Conservation (phyloP, 495 filamentous ascomycete genomes). For the Podospora tetraspora region DNA sequence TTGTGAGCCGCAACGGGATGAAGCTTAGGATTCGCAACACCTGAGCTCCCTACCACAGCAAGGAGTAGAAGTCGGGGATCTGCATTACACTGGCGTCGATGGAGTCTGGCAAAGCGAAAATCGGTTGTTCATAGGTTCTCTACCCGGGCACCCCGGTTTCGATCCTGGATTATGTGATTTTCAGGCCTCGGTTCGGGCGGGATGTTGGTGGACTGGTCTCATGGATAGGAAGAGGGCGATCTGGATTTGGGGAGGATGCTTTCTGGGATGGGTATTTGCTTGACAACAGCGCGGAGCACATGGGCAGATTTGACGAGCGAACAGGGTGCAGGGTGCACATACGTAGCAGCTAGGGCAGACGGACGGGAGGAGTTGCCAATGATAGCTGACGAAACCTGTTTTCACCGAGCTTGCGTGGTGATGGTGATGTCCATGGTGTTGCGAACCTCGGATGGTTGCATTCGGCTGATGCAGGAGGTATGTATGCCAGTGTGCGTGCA, state of each 20-base stretch:
- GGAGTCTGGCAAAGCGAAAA: slow-evolving; percentile 18
- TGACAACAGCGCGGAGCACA: slow-evolving; percentile 6
- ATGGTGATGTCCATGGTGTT: background rate
- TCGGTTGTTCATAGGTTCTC: slow-evolving; percentile 1
- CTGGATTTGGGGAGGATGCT: background rate
- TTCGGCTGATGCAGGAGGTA: background rate
- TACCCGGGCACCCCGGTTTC: background rate
- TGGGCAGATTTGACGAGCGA: background rate
- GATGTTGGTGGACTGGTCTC: background rate
- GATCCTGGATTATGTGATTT: background rate
- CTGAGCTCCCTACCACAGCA: background rate
- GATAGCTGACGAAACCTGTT: background rate
- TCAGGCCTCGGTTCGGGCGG: background rate
- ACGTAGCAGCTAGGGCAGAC: background rate
- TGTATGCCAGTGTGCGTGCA: background rate
- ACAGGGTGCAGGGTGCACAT: background rate
- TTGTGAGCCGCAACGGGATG: background rate
- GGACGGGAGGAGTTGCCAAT: background rate
- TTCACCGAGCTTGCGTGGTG: background rate
- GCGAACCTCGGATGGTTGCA: too few species aligned
- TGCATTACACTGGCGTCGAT: slow-evolving; percentile 17
- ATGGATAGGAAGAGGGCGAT: background rate
- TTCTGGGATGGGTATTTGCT: background rate
- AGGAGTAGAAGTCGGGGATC: background rate
- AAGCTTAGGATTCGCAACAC: background rate